Base-by-base conservation (phyloP, 768 basidiomycete genomes). In the Ramaria sp. region DNA sequence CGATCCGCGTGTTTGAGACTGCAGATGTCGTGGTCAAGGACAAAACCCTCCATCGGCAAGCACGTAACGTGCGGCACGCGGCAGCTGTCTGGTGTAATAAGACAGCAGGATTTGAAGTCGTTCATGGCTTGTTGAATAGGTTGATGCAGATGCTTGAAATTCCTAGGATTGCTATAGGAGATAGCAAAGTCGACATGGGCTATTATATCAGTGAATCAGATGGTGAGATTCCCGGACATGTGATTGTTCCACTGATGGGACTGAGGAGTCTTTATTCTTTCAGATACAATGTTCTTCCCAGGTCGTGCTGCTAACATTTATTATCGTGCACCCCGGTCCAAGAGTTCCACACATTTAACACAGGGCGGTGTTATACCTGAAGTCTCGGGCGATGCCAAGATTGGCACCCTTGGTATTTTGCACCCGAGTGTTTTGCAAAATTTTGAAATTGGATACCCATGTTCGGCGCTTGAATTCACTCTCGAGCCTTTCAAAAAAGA, bases 61-160 rank as follows among this genome's bases (percentile, higher is more conserved):
- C 91, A 53, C 79, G 88, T 58, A 99, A 99, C 68, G 83, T 87
- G 50, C 77, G 93, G 59, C 84, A 90, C 58, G 86, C 92, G 0
- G 92, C 84, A 0, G 95, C 88, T 0, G 80, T 98, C 41, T 97
- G 91, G 87, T 95, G 93, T 71, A 95, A 95, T 71, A 91, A 91
- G 73, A 90, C 86, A 13, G 96, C 94, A 38, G 94, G 94, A 4
- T 99, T 99, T 67, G 94, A 99, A 74, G 80, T 95, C 59, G 85
- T 94, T 11, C 96, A 98, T 68, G 96, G 96, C 34, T 74, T 98
- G 71, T 72, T 99, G 62, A 93, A 98, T 71, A 78, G 94, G 51
- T 80, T 90, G 38, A 98, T 99, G 96, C 88, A 85, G 69, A 93
- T 96, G 80, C 74, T 99, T 20, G 95, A 96, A 61, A 79, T 99